Evolutionary conservation across 495 filamentous ascomycete genomes (phyloP), one percentile per base, ranked within the genome.

Genomic region (Penicillium bovifimosum): DNA sequence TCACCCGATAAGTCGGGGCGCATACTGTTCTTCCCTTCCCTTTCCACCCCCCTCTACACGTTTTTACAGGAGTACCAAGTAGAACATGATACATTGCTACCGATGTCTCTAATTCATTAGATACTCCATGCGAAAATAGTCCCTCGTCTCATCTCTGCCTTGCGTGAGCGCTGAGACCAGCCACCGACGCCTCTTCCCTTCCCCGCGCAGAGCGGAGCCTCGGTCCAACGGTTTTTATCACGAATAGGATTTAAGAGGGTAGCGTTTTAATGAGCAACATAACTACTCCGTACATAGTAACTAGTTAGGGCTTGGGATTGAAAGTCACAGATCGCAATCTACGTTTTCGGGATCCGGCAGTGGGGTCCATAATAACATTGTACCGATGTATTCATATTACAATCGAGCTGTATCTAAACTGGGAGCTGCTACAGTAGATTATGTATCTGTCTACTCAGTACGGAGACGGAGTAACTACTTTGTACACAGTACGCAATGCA

Each of bases 201-300:
- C 48, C 31, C 40, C 38, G 28, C 36, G 44, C 7, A 47, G 8
- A 50, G 48, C 48, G 48, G 48, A 50, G 48, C 48, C 48, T 50
- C 48, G 48, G 48, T 50, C 29, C 48, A 50, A 50, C 48, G 48
- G 47, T 41, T 50, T 50, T 34, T 13, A 41, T 41, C 38, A 41
- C 20, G 20, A 6, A 29, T 36, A 26, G 14, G 8, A 28, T 27
- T 24, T 47, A 47, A 32, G 7, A 10, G 11, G 5, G 26, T 9
- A 24, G 28, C 11, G 18, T 9, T 6, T 38, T 16, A 41, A 11
- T 27, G 40, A 27, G 9, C n/a, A 41, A 31, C 5, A 31, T 9
- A 29, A 29, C 28, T 29, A 29, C 28, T 29, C 28, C 28, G 28
- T 29, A 29, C 28, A 8, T 29, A 29, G 31, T 24, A 13, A 11